phyloP scores from a whole-genome alignment of 345 rosid genomes.

The Iberis pinnata region DNA sequence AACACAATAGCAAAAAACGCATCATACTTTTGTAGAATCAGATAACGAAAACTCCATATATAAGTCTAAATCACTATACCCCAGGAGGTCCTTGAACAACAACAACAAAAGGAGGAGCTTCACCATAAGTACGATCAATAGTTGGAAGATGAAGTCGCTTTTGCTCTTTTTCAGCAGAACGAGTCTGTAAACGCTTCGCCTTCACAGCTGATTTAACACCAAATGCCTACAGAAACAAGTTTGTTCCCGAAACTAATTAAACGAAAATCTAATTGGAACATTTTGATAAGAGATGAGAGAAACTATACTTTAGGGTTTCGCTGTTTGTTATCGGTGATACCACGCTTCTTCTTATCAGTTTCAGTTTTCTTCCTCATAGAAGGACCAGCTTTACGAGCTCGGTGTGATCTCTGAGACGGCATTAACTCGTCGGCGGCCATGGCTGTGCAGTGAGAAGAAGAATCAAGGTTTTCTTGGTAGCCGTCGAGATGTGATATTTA shows the following conservation, averaged over 20 bases:
- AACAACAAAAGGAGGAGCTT: slow-evolving; percentile 73
- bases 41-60: neutral
- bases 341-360: slow-evolving; percentile 41
- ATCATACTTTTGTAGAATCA: slow-evolving; percentile 3
- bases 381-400: slow-evolving; percentile 66
- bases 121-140: slow-evolving; percentile 75
- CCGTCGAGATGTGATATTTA: no score
- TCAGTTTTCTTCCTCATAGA: slow-evolving; percentile 50
- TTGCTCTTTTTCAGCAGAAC: slow-evolving; percentile 81
- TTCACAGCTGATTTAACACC: slow-evolving; percentile 49
- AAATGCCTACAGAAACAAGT: slow-evolving; percentile 51
- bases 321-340: slow-evolving; percentile 34
- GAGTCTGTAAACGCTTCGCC: slow-evolving; percentile 60
- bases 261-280: no score
- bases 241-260: no score
- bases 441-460: neutral
- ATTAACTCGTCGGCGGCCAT: slow-evolving; percentile 46
- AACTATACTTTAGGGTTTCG: slow-evolving; percentile 59
- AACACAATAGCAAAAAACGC: slow-evolving; percentile 5
- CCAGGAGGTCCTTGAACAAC: slow-evolving; percentile 90
- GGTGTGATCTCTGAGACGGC: slow-evolving; percentile 56
- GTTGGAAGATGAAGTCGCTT: slow-evolving; percentile 65
- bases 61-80: slow-evolving; percentile 32
- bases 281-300: neutral
- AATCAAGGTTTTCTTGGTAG: no score